These are phyloP conservation scores for Spiromastix sp. DNA, from an alignment of 2,329 filamentous ascomycete species.

Conservation along the genomic window DNA sequence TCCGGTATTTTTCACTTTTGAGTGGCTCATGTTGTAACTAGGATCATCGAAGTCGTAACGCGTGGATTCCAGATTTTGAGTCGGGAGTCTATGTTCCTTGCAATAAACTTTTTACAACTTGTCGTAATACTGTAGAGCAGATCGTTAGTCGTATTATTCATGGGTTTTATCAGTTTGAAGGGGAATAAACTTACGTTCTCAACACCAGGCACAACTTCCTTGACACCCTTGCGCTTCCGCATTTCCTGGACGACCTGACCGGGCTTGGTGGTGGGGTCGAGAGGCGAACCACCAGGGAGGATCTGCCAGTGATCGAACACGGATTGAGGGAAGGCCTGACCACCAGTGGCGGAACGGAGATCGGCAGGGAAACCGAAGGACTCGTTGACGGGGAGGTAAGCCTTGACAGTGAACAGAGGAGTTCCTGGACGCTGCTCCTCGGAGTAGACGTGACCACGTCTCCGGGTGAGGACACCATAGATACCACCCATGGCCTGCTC, in stretches of 20 bases:
- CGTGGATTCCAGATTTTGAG: constrained; percentile 17
- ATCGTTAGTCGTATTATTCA: constrained; percentile 4
- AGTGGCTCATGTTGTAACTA: no score
- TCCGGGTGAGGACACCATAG: constrained; percentile 95
- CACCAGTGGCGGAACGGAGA: constrained; percentile 83
- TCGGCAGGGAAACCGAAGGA: constrained; percentile 99
- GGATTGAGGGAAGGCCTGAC: constrained; percentile 97
- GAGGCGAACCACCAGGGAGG: constrained; percentile 83
- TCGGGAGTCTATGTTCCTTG: constrained; percentile 11
- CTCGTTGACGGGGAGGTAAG: constrained; percentile 91
- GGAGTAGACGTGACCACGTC: constrained; percentile 97
- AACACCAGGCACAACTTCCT: constrained; percentile 84
- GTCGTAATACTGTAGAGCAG: constrained; percentile 79
- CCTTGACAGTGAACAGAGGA: constrained; percentile 98
- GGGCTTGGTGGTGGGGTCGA: constrained; percentile 72
- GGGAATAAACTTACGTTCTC: constrained; percentile 68
- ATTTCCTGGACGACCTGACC: constrained; percentile 76
- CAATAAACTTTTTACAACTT: constrained; percentile 65
- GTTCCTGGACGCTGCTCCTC: constrained; percentile 98
- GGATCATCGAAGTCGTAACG: constrained; percentile 35
- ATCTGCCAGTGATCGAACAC: constrained; percentile 99
- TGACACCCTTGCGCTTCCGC: constrained; percentile 99
- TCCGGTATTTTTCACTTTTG: no score
- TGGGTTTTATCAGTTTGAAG: constrained; percentile 8
- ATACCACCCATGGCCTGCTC: constrained; percentile 99